Percentiles rank a stretch among this genome's conserved stretches.
phyloP scores from a whole-genome alignment of 176 grass and related monocot genomes.

The Luzula sylvatica region DNA sequence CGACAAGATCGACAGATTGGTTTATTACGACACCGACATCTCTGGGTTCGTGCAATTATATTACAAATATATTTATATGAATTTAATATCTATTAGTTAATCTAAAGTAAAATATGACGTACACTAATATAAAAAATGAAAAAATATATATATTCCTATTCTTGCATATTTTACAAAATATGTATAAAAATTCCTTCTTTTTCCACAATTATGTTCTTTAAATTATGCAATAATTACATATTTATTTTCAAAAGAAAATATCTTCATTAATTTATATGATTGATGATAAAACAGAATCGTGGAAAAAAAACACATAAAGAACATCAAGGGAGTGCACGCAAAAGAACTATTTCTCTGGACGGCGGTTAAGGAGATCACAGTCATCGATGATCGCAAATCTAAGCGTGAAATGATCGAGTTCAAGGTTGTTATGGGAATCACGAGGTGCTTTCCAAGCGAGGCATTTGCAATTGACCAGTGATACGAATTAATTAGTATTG shows the following conservation, averaged over 20 bases:
- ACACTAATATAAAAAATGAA: too few species aligned
- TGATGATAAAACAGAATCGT: background rate
- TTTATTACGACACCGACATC: constrained; percentile 62
- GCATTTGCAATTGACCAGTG: constrained; percentile 51
- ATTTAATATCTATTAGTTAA: too few species aligned
- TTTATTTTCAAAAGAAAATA: too few species aligned
- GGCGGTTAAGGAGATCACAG: constrained; percentile 54
- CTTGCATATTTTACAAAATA: too few species aligned
- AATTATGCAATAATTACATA: too few species aligned
- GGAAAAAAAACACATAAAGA: constrained; percentile 39
- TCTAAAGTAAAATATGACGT: too few species aligned
- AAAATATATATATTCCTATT: background rate
- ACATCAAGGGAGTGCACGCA: constrained; percentile 71
- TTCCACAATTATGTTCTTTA: too few species aligned
- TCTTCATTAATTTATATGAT: too few species aligned
- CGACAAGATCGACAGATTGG: constrained; percentile 49
- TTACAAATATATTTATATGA: background rate
- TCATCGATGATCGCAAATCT: constrained; percentile 30
- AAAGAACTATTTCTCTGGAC: constrained; percentile 86
- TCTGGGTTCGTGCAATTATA: constrained; percentile 32
- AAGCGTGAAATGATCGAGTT: constrained; percentile 64
- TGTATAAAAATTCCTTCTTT: too few species aligned
- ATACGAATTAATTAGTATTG: too few species aligned
- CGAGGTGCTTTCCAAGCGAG: constrained; percentile 69
- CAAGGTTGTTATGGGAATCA: constrained; percentile 62